phyloP scores from a whole-genome alignment of 495 filamentous ascomycete species.

The Xylaria flabelliformis region DNA sequence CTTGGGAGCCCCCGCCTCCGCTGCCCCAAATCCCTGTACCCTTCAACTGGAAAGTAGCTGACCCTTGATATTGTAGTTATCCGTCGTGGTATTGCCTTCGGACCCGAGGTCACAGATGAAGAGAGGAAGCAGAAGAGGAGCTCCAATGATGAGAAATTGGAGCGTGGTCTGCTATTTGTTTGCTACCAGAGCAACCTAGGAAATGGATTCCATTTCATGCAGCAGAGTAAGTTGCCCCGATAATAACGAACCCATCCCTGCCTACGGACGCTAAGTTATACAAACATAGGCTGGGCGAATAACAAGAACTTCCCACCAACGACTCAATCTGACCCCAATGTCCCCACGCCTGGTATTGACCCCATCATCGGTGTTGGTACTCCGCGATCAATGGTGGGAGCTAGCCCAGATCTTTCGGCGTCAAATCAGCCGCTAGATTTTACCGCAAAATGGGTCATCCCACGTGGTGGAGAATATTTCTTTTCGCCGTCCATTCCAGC shows the following conservation, averaged over 20 bases:
- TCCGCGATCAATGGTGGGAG: constrained; percentile 27
- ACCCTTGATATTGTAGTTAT: constrained; percentile 32
- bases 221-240: constrained; percentile 34
- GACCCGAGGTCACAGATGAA: constrained; percentile 42
- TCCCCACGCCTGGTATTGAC: constrained; percentile 40
- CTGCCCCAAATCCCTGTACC: background rate
- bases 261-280: background rate
- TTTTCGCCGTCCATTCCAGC: constrained; percentile 44
- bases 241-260: no score
- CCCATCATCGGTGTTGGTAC: constrained; percentile 43
- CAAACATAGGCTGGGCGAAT: constrained; percentile 19
- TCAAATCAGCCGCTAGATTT: constrained; percentile 18
- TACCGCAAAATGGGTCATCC: constrained; percentile 37
- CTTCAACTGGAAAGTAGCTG: background rate
- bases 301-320: background rate
- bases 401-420: constrained; percentile 26
- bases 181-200: constrained; percentile 51
- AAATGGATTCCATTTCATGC: constrained; percentile 49
- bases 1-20: background rate
- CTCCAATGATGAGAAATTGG: constrained; percentile 23
- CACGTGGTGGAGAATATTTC: constrained; percentile 50
- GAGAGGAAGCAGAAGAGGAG: constrained; percentile 30
- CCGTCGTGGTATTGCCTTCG: constrained; percentile 52
- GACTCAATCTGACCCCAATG: background rate
- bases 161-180: constrained; percentile 50